These are phyloP conservation scores for Mentha longifolia DNA, from an alignment of 257 asterid genomes.

Conservation along the genomic window DNA sequence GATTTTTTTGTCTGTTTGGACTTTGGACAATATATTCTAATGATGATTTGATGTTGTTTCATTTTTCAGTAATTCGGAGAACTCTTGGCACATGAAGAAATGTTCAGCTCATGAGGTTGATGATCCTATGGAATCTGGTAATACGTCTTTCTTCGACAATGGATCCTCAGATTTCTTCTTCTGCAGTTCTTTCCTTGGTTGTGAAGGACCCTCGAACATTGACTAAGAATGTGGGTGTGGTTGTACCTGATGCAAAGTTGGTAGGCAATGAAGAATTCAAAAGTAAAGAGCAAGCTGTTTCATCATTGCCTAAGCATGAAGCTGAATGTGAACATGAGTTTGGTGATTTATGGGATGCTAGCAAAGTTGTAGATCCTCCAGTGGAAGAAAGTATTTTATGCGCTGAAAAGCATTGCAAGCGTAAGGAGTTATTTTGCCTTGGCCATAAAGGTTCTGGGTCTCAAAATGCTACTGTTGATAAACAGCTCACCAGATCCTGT, in stretches of 20 bases:
- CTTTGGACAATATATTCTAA: constrained; percentile 7
- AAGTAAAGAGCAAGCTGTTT: constrained; percentile 28
- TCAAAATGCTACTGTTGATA: constrained; percentile 45
- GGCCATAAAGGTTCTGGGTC: constrained; percentile 44
- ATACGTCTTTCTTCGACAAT: constrained; percentile 39
- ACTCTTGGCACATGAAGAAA: constrained; percentile 41
- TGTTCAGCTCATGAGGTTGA: constrained; percentile 39
- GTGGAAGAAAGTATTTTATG: constrained; percentile 68
- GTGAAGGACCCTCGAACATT: constrained; percentile 74
- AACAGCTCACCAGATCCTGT: constrained; percentile 51
- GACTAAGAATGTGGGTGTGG: constrained; percentile 36
- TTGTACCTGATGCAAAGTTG: constrained; percentile 40
- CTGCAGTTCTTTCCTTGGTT: constrained; percentile 55
- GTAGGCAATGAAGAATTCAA: constrained; percentile 40
- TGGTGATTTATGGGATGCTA: constrained; percentile 69
- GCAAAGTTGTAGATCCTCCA: constrained; percentile 63
- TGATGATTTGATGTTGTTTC: constrained; percentile 26
- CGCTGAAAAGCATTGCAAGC: constrained; percentile 60
- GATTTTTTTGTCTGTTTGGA: constrained; percentile 20
- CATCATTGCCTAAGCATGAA: constrained; percentile 42
- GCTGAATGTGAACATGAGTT: constrained; percentile 32
- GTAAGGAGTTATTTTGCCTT: constrained; percentile 54
- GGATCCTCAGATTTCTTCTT: constrained; percentile 45
- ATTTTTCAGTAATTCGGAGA: constrained; percentile 45
- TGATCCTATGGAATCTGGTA: constrained; percentile 29